phyloP scores from a whole-genome alignment of 345 rosid genomes.

The Abelmoschus esculentus region DNA sequence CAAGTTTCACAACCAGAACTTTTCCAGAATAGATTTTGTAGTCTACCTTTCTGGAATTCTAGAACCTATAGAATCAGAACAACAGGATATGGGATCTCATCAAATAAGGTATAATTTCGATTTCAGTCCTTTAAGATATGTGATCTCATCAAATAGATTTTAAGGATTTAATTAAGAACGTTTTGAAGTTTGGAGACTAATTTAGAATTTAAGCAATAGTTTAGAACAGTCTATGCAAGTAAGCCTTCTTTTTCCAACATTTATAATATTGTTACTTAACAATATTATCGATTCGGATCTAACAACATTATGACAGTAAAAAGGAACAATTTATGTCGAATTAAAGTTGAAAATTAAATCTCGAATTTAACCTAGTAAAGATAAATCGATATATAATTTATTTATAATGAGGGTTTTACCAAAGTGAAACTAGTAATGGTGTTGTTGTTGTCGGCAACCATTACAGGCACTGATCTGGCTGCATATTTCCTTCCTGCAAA shows the following conservation, averaged over 20 bases:
- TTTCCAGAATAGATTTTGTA: conserved; percentile 74
- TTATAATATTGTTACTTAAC: no score
- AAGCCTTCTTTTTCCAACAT: no score
- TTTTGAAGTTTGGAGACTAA: no score
- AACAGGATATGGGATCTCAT: not conserved
- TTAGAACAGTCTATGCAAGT: no score
- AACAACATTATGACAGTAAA: not conserved
- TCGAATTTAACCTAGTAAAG: not conserved
- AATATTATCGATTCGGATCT: not conserved
- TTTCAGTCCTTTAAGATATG: no score
- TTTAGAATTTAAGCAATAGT: no score
- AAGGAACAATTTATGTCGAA: not conserved
- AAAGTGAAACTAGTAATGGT: conserved; percentile 77
- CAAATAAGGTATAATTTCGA: not conserved
- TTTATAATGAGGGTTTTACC: conserved; percentile 33
- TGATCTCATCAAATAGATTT: no score
- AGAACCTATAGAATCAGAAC: conserved; percentile 38
- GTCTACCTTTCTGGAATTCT: conserved; percentile 74
- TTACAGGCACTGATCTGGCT: conserved; percentile 70
- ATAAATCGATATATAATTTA: not conserved
- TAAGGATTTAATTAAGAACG: no score
- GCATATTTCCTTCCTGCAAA: conserved; percentile 91
- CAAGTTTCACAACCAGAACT: conserved; percentile 68
- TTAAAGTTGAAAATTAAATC: not conserved
- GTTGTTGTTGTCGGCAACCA: conserved; percentile 54